Base-by-base conservation (phyloP, 768 basidiomycete genomes). In the Dentipellis fragilis region DNA sequence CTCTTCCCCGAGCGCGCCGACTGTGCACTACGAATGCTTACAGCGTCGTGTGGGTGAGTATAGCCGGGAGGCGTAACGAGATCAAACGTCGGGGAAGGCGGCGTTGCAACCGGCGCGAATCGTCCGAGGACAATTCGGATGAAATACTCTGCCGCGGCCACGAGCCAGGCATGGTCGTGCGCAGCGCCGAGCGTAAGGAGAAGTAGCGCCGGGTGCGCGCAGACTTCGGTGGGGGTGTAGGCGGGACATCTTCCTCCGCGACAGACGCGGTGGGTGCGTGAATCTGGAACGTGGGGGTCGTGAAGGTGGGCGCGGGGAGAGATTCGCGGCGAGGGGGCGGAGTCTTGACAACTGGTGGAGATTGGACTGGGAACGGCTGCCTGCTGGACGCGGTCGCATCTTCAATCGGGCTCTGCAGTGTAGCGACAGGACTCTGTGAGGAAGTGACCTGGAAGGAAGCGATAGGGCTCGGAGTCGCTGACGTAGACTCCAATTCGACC, bases 61-160 rank as follows among this genome's bases (percentile, higher is more conserved):
- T 34, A 46, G 57, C 66, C 37, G 58, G 57, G 49, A 16, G 59
- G 23, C 50, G 56, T 65, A 56, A 61, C 61, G 54, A 51, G 39
- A 46, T 58, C 55, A 52, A 50, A 71, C 12, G 57, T 71, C 51
- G 60, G 58, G 17, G 57, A 82, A 72, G 83, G 76, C 29, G 85
- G 85, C 17, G 81, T 84, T 6, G 74, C 69, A n/a, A 83, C 75
- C 19, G 76, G 70, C 35, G 75, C 22, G 83, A 85, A 61, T 87
- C 85, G 59, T 88, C 85, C 6, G 82, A 84, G 0, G 84, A 87
- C 54, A 83, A 67, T 59, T 81, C 79, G 1, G 81, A 83, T 1
- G 77, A 79, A 19, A 79, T 71, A 63, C 86, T 89, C 37, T 80
- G 70, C 14, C 87, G 76, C 21, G 77, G 72, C 53, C 77, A 74